These are phyloP conservation scores for Ceratobasidium sp. DNA, from an alignment of 1,284 basidiomycete species.

Conservation along the genomic window DNA sequence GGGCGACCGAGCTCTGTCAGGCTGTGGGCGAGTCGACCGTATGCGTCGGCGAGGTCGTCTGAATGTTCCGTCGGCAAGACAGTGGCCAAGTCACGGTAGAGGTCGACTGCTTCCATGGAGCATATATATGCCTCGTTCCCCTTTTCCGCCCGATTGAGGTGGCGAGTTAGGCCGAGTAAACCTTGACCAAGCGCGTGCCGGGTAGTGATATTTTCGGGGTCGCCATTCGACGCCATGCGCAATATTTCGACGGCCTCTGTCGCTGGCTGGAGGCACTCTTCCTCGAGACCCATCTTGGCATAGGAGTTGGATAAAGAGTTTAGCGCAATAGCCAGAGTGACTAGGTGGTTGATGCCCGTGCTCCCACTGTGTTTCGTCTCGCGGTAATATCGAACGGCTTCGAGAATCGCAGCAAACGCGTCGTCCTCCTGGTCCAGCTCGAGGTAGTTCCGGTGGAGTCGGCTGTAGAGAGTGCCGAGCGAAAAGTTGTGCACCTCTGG, in stretches of 20 bases:
- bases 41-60: not conserved
- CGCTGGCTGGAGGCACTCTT: not conserved
- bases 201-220: not conserved
- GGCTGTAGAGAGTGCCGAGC: not conserved
- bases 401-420: constrained; percentile 2
- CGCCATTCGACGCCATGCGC: not conserved
- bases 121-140: not conserved
- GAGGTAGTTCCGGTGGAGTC: not conserved
- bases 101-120: not conserved
- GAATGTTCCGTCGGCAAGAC: not conserved
- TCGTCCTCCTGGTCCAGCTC: not conserved
- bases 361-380: not conserved
- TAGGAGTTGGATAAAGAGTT: not conserved
- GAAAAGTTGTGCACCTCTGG: not conserved
- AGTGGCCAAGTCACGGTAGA: not conserved
- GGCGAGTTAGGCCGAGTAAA: not conserved
- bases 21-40: not conserved
- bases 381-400: not conserved
- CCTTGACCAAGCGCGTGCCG: not conserved
- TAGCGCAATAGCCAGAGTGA: not conserved
- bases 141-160: not conserved
- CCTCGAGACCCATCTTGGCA: constrained; percentile 1
- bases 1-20: not conserved
- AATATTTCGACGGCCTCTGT: not conserved
- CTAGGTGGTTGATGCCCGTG: not conserved